A percentile compares a stretch with the other conserved stretches of the same genome.
Conservation (phyloP, 257 asterid species). For the Solanum ossicruentum region DNA sequence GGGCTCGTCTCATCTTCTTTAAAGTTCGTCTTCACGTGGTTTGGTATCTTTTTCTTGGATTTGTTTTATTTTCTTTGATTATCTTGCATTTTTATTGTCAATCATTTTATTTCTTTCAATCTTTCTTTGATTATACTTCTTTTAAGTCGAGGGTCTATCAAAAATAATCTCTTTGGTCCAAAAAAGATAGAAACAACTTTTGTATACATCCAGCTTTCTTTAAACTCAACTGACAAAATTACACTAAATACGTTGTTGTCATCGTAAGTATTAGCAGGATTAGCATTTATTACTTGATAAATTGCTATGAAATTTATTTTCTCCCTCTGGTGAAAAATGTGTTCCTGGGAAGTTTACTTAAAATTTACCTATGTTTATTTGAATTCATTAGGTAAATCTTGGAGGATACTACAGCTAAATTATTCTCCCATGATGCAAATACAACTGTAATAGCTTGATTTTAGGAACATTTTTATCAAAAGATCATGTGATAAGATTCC, state of each 20-base stretch:
- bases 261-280: neutral
- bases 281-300: neutral
- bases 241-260: too few species aligned
- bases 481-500: neutral
- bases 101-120: neutral
- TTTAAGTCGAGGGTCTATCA: fast-evolving
- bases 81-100: neutral
- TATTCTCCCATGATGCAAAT: neutral
- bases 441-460: neutral
- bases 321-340: neutral
- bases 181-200: too few species aligned
- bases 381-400: neutral
- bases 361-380: neutral
- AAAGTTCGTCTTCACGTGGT: neutral
- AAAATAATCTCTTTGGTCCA: fast-evolving
- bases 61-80: neutral
- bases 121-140: too few species aligned
- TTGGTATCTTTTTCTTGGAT: neutral
- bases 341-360: neutral
- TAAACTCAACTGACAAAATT: fast-evolving
- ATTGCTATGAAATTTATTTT: neutral
- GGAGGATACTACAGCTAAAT: neutral
- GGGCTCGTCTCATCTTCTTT: neutral
- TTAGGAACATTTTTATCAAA: neutral
- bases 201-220: fast-evolving